Base-by-base conservation (phyloP, 2,329 filamentous ascomycete species). In the Whalleya microplaca region DNA sequence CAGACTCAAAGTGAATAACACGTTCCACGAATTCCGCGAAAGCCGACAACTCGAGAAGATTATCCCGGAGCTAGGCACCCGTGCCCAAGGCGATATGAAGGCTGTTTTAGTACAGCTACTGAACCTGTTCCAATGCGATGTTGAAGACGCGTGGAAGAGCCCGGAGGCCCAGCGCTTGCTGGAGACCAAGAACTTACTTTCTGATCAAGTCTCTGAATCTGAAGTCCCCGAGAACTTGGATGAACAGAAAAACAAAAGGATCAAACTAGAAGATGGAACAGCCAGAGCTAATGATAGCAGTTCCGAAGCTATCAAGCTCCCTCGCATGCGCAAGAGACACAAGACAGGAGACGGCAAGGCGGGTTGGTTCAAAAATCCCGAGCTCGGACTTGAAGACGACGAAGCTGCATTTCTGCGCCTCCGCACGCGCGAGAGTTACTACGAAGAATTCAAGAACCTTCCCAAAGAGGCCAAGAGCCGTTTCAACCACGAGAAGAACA, bases 21-120 rank as follows among this genome's bases (percentile, higher is more conserved):
- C 66, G 0, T 70, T 55, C 41, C 65, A 70, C 43, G 12, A 57
- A 1, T 71, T 69, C 41, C 54, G 53, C 8, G 69, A 71, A 43
- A 69, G 66, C 23, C 61, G 65, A 18, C 69, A 71, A 41, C 48
- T 69, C 8, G 67, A 69, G 29, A 71, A 71, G 55, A 59, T 69
- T 1, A 59, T 70, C 0, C 68, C 69, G 0, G 68, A 71, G 40
- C 53, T 70, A 9, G 62, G 61, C 9, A 47, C 60, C 9, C 61
- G 67, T 2, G 65, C 63, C 1, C 64, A 69, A 40, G 66, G 64
- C 0, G 19, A 53, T 1, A 65, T 56, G 46, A 64, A 66, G 21
- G 32, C 49, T 12, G 47, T 64, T 3, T 27, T 71, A 0, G 66
- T 70, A 2, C 44, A 56, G 8, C 55, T 71, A 0, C 56, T 71